phyloP scores from a whole-genome alignment of 441 rosid species.

The Adansonia rubrostipa region DNA sequence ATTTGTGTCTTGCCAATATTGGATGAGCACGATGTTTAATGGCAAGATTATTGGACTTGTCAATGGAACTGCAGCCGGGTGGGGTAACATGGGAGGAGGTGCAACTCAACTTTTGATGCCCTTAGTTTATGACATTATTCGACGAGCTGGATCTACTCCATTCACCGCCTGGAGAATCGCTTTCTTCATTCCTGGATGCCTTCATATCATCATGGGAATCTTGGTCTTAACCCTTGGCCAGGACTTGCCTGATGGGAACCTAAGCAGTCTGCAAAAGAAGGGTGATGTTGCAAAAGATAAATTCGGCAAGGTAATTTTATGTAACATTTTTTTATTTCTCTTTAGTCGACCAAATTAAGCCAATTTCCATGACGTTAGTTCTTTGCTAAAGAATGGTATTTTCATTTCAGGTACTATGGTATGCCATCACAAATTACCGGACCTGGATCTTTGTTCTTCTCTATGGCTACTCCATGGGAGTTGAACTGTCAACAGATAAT shows the following conservation, averaged over 20 bases:
- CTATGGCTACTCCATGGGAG: slow-evolving; percentile 22
- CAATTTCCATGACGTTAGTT: background rate
- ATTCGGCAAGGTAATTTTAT: slow-evolving; percentile 58
- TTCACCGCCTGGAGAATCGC: slow-evolving; percentile 94
- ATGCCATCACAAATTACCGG: slow-evolving; percentile 15
- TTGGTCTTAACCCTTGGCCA: slow-evolving; percentile 18
- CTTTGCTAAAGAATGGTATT: background rate
- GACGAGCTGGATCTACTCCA: slow-evolving; percentile 61
- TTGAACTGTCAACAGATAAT: slow-evolving; percentile 20
- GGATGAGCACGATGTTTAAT: slow-evolving; percentile 42
- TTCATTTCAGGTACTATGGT: slow-evolving; percentile 11
- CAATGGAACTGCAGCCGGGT: slow-evolving; percentile 85
- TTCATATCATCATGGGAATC: slow-evolving; percentile 25
- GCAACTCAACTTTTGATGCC: slow-evolving; percentile 88
- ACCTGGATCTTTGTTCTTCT: slow-evolving; percentile 17
- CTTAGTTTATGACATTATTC: slow-evolving; percentile 62
- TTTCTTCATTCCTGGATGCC: slow-evolving; percentile 82
- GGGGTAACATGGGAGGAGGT: slow-evolving; percentile 96
- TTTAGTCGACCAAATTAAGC: background rate
- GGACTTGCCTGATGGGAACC: slow-evolving; percentile 18
- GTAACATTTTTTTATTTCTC: background rate
- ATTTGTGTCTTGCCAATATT: slow-evolving; percentile 63
- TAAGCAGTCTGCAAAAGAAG: slow-evolving; percentile 18
- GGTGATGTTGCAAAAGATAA: slow-evolving; percentile 74
- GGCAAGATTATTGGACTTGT: slow-evolving; percentile 78